Base-by-base conservation (phyloP, 148 eudicot species). In the Tetragonia tetragonoides region DNA sequence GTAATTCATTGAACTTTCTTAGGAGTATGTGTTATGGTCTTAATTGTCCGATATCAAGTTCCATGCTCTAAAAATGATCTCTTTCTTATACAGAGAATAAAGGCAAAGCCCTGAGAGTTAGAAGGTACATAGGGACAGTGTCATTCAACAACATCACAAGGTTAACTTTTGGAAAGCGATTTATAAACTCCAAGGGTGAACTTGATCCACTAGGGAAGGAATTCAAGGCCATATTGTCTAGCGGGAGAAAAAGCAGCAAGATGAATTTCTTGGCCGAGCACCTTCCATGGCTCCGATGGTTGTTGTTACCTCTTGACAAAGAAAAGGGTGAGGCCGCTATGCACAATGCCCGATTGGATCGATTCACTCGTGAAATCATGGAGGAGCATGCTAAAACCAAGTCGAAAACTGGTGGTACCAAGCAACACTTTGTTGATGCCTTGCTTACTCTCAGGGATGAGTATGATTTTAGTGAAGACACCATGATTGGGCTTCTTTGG, bases 121-220 rank as follows among this genome's bases (percentile, higher is more conserved):
- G 85, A 77, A 85, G 86, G 34, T 90, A 90, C 80, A 75, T 94
- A 60, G 93, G 93, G 49, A 79, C 88, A 44, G 94, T 94, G 61
- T 90, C 97, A 37, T 92, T 94, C 86, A 92, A 92, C 86, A 92
- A 92, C 87, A 90, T 94, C 71, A 94, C 98, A 77, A 89, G 98
- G 75, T 70, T 94, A 38, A 87, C 90, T 7, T 90, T 92, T 20
- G 98, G 98, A 16, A 94, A 94, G 81, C 70, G 98, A 68, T 94
- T 91, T 75, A 86, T 89, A 46, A 87, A 92, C 75, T 70, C 88
- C 5, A 82, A 88, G 70, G 97, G 97, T 5, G 87, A 74, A 53
- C 78, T 92, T 57, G 91, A 94, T 77, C 89, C 89, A 24, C 83
- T 90, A 71, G 98, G 98, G 1, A 79, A 85, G 42, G 98, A 94